These are phyloP conservation scores for Fusarium torreyae DNA, from an alignment of 2,329 filamentous ascomycete genomes.

Conservation along the genomic window DNA sequence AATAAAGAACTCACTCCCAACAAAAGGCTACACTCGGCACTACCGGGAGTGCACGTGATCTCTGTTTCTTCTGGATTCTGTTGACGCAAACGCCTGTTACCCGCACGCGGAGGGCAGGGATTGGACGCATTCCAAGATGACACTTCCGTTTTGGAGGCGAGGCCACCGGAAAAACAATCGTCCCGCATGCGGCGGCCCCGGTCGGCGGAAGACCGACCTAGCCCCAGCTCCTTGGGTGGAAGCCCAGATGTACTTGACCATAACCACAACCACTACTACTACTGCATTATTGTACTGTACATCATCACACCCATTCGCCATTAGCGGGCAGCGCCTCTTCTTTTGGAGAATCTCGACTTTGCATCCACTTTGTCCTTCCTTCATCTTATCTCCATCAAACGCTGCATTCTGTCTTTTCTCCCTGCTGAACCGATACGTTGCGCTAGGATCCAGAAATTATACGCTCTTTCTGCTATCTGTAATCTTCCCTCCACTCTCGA, in stretches of 20 bases:
- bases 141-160: slow-evolving; percentile 11
- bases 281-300: slow-evolving; percentile 22
- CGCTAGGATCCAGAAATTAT: slow-evolving; percentile 20
- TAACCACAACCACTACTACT: slow-evolving; percentile 42
- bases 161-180: slow-evolving; percentile 15
- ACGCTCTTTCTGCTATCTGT: slow-evolving; percentile 23
- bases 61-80: slow-evolving; percentile 28
- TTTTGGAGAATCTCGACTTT: slow-evolving; percentile 44
- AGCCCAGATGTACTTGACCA: slow-evolving; percentile 29
- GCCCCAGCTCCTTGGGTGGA: slow-evolving; percentile 46
- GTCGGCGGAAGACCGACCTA: slow-evolving; percentile 43
- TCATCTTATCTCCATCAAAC: slow-evolving; percentile 40
- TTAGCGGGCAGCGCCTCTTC: slow-evolving; percentile 44
- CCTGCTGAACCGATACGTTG: slow-evolving; percentile 26
- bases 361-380: slow-evolving; percentile 48
- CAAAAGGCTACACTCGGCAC: slow-evolving; percentile 42
- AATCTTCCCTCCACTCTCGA: slow-evolving; percentile 19
- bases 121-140: slow-evolving; percentile 30
- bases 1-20: slow-evolving; percentile 19
- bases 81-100: slow-evolving; percentile 37
- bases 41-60: slow-evolving; percentile 38
- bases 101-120: slow-evolving; percentile 33
- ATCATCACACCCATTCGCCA: slow-evolving; percentile 37
- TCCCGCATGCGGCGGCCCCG: slow-evolving; percentile 40
- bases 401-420: slow-evolving; percentile 21